Base-by-base conservation (phyloP, 768 basidiomycete genomes). In the Lyophyllum semitale region DNA sequence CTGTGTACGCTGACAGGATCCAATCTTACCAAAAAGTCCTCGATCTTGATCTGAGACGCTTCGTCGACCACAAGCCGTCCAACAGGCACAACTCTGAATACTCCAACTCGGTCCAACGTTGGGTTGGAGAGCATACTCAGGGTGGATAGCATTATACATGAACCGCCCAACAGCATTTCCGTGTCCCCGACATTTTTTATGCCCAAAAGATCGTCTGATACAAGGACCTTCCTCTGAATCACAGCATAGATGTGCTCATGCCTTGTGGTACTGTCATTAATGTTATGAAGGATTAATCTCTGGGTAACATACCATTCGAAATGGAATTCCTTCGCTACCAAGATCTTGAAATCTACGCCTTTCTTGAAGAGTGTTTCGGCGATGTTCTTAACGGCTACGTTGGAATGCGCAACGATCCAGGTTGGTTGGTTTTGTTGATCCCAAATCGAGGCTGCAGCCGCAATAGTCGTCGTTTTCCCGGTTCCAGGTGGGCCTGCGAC, bases 41-140 rank as follows among this genome's bases (percentile, higher is more conserved):
- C 76, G 4, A 73, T 63, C 23, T 77, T 74, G 20, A 83, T 80
- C 49, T 81, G 80, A 7, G 79, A 81, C 2, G 80, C 82, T 63
- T 84, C 81, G 52, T 84, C 82, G n/a, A 84, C 68, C n/a, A 84
- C 71, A 1, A 84, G 71, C n/a, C 71, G 66, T 23, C 70, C 72
- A 20, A 81, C 65, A 1, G 79, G 80, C 1, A 80, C 63, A 4
- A 76, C 27, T 0, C 63, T 41, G 59, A 75, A 77, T 7, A 77
- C 51, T 2, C 69, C 66, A 13, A 69, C 68, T 0, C 61, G 48
- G 11, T 68, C 61, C n/a, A 84, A 57, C 1, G 55, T 63, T 4
- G 77, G 77, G 37, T 79, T 80, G 4, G 78, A 81, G 7, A 84
- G 69, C 75, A 79, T 81, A 52, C 77, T 73, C 22, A 84, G 55